Evolutionary conservation across 2,329 filamentous ascomycete species (phyloP).

Genomic region (Aureobasidium sp.): DNA sequence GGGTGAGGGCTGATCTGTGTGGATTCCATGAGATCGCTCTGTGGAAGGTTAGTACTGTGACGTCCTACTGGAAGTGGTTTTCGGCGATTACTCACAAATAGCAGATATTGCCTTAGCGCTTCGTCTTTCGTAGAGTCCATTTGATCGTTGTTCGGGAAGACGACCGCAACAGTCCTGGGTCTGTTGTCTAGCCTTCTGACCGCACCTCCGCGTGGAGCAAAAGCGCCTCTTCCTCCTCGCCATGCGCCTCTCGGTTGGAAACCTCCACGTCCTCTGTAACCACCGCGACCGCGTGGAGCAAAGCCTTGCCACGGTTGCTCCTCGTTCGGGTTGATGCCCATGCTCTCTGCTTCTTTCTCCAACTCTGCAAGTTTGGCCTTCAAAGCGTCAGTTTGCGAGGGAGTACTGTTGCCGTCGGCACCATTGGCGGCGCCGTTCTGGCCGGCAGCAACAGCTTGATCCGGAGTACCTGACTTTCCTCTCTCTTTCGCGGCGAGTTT

Average conservation of each 20-base stretch:
- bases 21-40: conserved; percentile 27
- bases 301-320: conserved; percentile 27
- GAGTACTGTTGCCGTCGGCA: conserved; percentile 25
- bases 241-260: conserved; percentile 36
- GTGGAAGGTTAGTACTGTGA: conserved; percentile 13
- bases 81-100: conserved; percentile 31
- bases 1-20: conserved; percentile 34
- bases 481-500: conserved; percentile 41
- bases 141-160: conserved; percentile 47
- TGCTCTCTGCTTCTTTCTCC: conserved; percentile 62
- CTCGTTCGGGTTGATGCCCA: conserved; percentile 59
- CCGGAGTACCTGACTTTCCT: conserved; percentile 23
- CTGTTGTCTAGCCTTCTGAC: conserved; percentile 67
- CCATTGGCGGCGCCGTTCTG: conserved; percentile 20
- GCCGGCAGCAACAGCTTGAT: conserved; percentile 22
- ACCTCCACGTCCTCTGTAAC: conserved; percentile 37
- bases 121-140: conserved; percentile 62
- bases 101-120: conserved; percentile 61
- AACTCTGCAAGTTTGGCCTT: conserved; percentile 65
- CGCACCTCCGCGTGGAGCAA: conserved; percentile 39
- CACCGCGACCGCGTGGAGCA: conserved; percentile 36
- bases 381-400: conserved; percentile 56
- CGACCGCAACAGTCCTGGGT: conserved; percentile 59
- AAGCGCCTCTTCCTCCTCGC: conserved; percentile 42
- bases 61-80: background rate